These are phyloP conservation scores for Cercospora sp. DNA, from an alignment of 2,329 filamentous ascomycete genomes.

Conservation along the genomic window DNA sequence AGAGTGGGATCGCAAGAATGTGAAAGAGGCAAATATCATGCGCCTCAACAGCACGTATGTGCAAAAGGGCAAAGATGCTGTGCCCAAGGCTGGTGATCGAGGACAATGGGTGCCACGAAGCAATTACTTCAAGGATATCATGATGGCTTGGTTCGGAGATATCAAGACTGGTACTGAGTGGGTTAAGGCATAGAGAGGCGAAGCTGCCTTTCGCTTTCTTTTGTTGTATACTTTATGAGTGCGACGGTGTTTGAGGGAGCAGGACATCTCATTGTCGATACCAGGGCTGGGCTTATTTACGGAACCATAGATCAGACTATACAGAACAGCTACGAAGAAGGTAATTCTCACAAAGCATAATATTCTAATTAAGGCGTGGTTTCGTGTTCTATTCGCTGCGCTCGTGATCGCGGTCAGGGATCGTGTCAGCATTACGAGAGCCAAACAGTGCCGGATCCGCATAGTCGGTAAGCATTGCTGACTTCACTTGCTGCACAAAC, in stretches of 20 bases:
- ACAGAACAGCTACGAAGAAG: background rate
- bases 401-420: background rate
- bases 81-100: slow-evolving; percentile 52
- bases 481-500: background rate
- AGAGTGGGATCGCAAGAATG: slow-evolving; percentile 40
- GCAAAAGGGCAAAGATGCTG: slow-evolving; percentile 41
- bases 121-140: slow-evolving; percentile 48
- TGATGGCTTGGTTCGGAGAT: slow-evolving; percentile 45
- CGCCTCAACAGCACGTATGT: slow-evolving; percentile 55
- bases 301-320: background rate
- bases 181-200: slow-evolving; percentile 21
- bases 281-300: background rate
- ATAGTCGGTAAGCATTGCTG: background rate
- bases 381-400: background rate
- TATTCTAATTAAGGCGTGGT: background rate
- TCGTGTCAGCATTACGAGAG: background rate
- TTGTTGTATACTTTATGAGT: background rate
- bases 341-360: background rate
- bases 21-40: slow-evolving; percentile 46
- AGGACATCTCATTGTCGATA: background rate
- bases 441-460: background rate
- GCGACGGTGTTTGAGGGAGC: background rate
- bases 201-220: background rate
- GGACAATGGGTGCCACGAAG: slow-evolving; percentile 48
- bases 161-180: slow-evolving; percentile 45